These are phyloP conservation scores for Neurospora sp. DNA, from an alignment of 495 filamentous ascomycete species.

Conservation along the genomic window DNA sequence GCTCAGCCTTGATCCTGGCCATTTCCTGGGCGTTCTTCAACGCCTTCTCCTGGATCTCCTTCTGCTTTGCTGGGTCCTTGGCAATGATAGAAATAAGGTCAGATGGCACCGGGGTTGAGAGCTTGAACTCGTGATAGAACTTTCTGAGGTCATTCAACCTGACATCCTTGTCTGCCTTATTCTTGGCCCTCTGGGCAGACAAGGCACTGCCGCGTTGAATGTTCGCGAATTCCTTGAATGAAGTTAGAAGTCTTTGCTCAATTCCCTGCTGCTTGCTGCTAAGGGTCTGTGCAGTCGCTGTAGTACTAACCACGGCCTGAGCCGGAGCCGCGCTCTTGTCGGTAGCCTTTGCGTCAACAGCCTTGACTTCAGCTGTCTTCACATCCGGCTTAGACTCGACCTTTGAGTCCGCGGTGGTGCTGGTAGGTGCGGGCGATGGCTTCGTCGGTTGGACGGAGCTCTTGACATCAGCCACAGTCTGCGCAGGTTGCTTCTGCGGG, in stretches of 20 bases:
- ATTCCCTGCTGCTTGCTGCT: slow-evolving; percentile 27
- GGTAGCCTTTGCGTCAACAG: slow-evolving; percentile 21
- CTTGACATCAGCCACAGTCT: slow-evolving; percentile 37
- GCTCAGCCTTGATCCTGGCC: slow-evolving; percentile 28
- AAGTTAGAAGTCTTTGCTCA: slow-evolving; percentile 63
- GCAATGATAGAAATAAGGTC: slow-evolving; percentile 92
- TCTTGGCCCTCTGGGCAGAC: slow-evolving; percentile 61
- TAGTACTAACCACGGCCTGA: slow-evolving; percentile 45
- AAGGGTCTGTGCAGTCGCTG: slow-evolving; percentile 36
- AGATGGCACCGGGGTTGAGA: slow-evolving; percentile 79
- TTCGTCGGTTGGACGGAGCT: not conserved
- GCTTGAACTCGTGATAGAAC: slow-evolving; percentile 88
- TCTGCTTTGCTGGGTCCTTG: slow-evolving; percentile 87
- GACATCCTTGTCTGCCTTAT: slow-evolving; percentile 73
- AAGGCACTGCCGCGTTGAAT: slow-evolving; percentile 48
- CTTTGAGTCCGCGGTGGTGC: slow-evolving; percentile 9
- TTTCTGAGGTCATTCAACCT: slow-evolving; percentile 92
- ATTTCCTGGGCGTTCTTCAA: slow-evolving; percentile 56
- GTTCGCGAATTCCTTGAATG: slow-evolving; percentile 71
- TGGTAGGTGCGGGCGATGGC: slow-evolving; percentile 8
- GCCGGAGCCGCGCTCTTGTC: slow-evolving; percentile 19
- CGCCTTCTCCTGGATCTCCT: slow-evolving; percentile 81
- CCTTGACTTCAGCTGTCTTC: slow-evolving; percentile 17
- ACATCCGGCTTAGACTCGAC: slow-evolving; percentile 4
- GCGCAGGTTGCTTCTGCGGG: slow-evolving; percentile 32